A percentile compares a stretch with the other conserved stretches of the same genome.
phyloP scores from a whole-genome alignment of 148 eudicot genomes.

The Rhododendron ovatum region DNA sequence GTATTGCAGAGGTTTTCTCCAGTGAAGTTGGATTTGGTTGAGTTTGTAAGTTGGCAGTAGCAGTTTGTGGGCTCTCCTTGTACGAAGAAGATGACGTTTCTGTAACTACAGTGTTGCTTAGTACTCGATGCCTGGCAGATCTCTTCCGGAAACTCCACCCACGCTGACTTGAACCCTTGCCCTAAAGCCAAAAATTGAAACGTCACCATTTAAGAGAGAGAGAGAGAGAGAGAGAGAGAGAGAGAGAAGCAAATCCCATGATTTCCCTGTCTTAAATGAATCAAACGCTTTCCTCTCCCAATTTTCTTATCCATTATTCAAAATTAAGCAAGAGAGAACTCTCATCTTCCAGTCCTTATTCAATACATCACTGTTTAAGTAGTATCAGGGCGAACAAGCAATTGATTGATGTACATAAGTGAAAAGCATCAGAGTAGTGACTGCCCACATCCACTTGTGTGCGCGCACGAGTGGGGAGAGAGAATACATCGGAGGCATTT shows the following conservation, averaged over 20 bases:
- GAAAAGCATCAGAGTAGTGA: not conserved
- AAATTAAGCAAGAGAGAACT: not conserved
- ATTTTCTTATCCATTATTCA: no score
- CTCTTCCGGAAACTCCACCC: slow-evolving; percentile 92
- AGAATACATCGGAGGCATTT: not conserved
- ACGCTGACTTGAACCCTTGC: slow-evolving; percentile 56
- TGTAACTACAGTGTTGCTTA: slow-evolving; percentile 55
- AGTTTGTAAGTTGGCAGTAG: slow-evolving; percentile 30
- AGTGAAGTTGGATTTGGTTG: slow-evolving; percentile 31
- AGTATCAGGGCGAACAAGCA: not conserved
- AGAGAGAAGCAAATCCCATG: not conserved
- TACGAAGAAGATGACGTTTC: slow-evolving; percentile 40
- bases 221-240: no score
- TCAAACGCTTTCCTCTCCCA: no score
- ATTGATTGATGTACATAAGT: slow-evolving; percentile 2
- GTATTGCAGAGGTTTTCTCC: slow-evolving; percentile 42
- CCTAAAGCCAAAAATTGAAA: slow-evolving; percentile 38
- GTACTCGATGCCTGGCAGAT: slow-evolving; percentile 67
- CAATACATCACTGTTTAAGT: not conserved
- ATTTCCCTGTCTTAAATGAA: no score
- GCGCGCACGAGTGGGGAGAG: not conserved
- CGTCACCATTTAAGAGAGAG: not conserved
- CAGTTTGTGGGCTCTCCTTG: slow-evolving; percentile 53
- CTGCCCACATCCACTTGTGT: not conserved
- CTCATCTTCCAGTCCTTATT: not conserved